phyloP scores from a whole-genome alignment of 371 early-diverging fungal species.

The Apophysomyces elegans region DNA sequence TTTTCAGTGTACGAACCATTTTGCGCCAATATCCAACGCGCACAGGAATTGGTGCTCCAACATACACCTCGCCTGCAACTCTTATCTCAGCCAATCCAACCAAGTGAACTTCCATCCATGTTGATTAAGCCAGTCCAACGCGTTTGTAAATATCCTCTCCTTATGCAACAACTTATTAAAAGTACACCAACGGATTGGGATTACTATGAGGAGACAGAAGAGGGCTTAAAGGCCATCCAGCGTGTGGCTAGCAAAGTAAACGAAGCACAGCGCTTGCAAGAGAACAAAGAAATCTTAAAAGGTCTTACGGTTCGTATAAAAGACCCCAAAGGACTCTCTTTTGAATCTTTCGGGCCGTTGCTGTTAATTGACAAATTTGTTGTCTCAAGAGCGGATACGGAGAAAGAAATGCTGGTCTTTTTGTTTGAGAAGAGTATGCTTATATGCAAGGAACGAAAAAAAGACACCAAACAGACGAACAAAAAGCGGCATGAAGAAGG shows the following conservation, averaged over 20 bases:
- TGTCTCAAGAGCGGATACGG: constrained; percentile 80
- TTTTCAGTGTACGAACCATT: constrained; percentile 93
- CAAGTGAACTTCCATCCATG: constrained; percentile 83
- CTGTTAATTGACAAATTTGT: constrained; percentile 82
- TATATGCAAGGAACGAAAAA: constrained; percentile 61
- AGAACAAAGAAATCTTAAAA: constrained; percentile 74
- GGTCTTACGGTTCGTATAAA: constrained; percentile 77
- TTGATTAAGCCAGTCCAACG: constrained; percentile 97
- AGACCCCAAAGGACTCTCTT: constrained; percentile 26
- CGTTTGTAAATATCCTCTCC: constrained; percentile 93
- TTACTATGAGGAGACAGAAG: constrained; percentile 70
- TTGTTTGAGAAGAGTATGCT: constrained; percentile 88
- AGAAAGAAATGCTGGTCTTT: constrained; percentile 78
- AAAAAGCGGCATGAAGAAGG: not conserved
- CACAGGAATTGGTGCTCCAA: constrained; percentile 59
- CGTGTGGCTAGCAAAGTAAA: constrained; percentile 90
- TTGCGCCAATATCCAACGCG: constrained; percentile 88
- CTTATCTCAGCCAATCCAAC: constrained; percentile 68
- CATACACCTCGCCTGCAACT: constrained; percentile 41
- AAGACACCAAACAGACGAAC: not conserved
- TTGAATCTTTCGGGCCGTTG: constrained; percentile 75
- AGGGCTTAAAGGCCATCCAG: constrained; percentile 80
- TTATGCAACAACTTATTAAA: constrained; percentile 86
- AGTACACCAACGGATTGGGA: constrained; percentile 69
- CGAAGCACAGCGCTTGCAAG: constrained; percentile 86